These are phyloP conservation scores for Trichoderma orchidacearum DNA, from an alignment of 495 filamentous ascomycete species.

Conservation along the genomic window DNA sequence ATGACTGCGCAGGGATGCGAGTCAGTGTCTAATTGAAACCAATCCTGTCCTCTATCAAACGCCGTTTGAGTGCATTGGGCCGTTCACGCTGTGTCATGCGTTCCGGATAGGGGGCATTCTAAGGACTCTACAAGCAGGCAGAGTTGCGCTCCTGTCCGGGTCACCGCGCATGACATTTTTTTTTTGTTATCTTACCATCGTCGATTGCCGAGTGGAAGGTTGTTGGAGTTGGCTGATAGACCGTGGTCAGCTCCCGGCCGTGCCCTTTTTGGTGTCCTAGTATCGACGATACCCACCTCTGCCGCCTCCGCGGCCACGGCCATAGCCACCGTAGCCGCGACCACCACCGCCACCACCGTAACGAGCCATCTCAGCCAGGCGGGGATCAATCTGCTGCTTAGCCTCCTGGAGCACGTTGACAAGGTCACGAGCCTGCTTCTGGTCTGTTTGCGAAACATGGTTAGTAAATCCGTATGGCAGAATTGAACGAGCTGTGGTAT, in stretches of 20 bases:
- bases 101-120: background rate
- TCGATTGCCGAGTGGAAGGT: constrained; percentile 30
- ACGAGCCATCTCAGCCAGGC: constrained; percentile 89
- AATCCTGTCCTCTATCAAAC: constrained; percentile 1
- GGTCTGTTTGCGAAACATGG: constrained; percentile 40
- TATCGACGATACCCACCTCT: constrained; percentile 30
- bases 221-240: constrained; percentile 23
- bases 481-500: no score
- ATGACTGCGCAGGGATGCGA: background rate
- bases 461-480: constrained; percentile 12
- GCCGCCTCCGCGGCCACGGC: constrained; percentile 51
- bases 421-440: constrained; percentile 94
- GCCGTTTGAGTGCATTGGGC: constrained; percentile 1
- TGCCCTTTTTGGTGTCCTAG: constrained; percentile 5
- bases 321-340: constrained; percentile 51
- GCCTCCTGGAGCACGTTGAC: constrained; percentile 84
- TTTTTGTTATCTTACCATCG: constrained; percentile 23
- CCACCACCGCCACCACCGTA: constrained; percentile 80
- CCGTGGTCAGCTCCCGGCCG: constrained; percentile 6
- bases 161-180: background rate
- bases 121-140: background rate
- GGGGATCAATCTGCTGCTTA: constrained; percentile 96
- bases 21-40: constrained; percentile 1
- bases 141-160: background rate
- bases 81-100: background rate